phyloP scores from a whole-genome alignment of 2,329 filamentous ascomycete genomes.

The Lomentospora prolificans region DNA sequence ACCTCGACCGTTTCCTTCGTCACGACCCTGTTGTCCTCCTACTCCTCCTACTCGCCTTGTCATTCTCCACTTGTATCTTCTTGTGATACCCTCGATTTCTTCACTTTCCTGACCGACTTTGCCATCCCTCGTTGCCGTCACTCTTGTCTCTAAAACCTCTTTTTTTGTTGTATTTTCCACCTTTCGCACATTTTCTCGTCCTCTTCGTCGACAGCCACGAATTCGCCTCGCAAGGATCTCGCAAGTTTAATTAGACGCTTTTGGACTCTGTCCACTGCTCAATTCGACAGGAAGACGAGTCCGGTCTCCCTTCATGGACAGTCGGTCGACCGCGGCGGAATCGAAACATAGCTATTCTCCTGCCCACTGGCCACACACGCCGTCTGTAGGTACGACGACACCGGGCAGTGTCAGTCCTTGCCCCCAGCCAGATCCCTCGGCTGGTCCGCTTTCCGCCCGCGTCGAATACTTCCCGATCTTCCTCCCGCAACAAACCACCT shows the following conservation, averaged over 20 bases:
- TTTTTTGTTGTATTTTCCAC: background rate
- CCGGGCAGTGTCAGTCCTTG: slow-evolving; percentile 16
- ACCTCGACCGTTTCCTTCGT: background rate
- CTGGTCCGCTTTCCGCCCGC: slow-evolving; percentile 26
- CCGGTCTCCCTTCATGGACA: slow-evolving; percentile 36
- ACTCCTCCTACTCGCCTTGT: background rate
- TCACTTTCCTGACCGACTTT: background rate
- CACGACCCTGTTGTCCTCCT: background rate
- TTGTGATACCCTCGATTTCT: slow-evolving; percentile 1
- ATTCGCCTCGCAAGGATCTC: background rate
- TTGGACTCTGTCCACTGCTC: slow-evolving; percentile 1
- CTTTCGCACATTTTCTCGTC: background rate
- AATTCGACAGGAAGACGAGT: slow-evolving; percentile 15
- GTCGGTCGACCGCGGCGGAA: slow-evolving; percentile 38
- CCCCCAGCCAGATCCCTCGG: slow-evolving; percentile 19
- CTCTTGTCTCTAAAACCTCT: background rate
- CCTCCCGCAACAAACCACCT: slow-evolving; percentile 47
- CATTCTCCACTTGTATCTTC: slow-evolving; percentile 1
- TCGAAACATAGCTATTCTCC: slow-evolving; percentile 38
- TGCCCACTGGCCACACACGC: slow-evolving; percentile 6
- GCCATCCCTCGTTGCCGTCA: background rate
- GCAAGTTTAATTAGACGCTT: background rate
- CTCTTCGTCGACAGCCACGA: background rate
- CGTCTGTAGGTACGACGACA: slow-evolving; percentile 10
- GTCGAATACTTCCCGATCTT: slow-evolving; percentile 47